Evolutionary conservation across 73 alveolate species (phyloP), one percentile per base, ranked within the genome.

Genomic region (Paramecium tetraurelia): DNA sequence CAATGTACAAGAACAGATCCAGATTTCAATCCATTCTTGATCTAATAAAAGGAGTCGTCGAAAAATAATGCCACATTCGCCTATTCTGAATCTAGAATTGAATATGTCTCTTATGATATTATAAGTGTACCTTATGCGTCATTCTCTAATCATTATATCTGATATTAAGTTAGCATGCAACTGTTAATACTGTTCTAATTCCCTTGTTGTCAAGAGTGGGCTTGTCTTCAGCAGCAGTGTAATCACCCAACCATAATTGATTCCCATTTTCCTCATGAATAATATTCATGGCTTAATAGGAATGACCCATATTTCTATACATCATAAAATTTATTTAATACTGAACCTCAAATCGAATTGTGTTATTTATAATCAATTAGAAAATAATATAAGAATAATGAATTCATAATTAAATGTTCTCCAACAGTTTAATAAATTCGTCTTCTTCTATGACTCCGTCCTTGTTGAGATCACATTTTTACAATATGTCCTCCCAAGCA

Each of bases 1-100:
- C 99, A 97, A 93, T 97, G 99, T 6, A 97, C 98, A 68, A 97
- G 92, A 14, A 97, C 97, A n/a, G 94, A 94, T 12, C 97, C 97
- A 20, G 58, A 33, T 12, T 86, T 75, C 5, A 94, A 68, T 21
- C 95, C 97, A 80, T 94, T 93, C 4, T 59, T 86, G 1, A 94
- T 94, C 7, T 14, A 27, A 31, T 29, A n/a, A 20, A 58, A 63
- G 3, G 68, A 57, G 27, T 86, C 93, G 20, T 40, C 69, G 38
- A 86, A 86, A 69, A 41, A 86, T 41, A 57, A 59, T 0, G 93
- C 53, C 8, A 86, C 72, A 35, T 86, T 86, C 8, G 85, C 53
- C 11, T 86, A 40, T 40, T 72, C 88, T 8, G 50, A 44, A 53
- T 86, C 93, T 5, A 86, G 89, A 38, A 86, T 86, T 33, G 43